A percentile compares a stretch with the other conserved stretches of the same genome.
Conservation (phyloP, 1,139 yeast species). For the Fermentozyma sake region DNA sequence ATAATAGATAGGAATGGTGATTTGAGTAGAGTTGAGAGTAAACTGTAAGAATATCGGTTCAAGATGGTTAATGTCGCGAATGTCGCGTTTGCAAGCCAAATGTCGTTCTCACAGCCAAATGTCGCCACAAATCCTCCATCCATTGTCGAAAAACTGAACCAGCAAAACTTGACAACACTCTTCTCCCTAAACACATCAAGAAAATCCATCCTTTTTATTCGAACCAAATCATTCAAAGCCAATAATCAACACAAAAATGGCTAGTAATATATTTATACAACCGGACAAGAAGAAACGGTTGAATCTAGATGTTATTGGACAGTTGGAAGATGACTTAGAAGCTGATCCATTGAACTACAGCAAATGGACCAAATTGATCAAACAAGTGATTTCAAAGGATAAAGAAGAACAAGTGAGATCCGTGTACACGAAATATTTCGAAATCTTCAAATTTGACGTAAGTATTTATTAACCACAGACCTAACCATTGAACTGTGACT, state of each 20-base stretch:
- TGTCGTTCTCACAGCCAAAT: no score
- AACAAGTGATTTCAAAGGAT: conserved; percentile 52
- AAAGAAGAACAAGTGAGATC: conserved; percentile 59
- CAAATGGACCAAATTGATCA: conserved; percentile 56
- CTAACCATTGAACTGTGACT: background rate
- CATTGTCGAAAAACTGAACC: no score
- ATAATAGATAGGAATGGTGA: no score
- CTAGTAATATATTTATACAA: conserved; percentile 19
- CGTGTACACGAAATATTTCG: conserved; percentile 58
- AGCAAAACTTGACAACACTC: no score
- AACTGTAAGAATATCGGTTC: no score
- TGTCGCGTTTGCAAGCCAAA: no score
- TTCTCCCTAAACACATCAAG: no score
- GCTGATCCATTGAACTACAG: conserved; percentile 53
- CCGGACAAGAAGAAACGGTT: conserved; percentile 28
- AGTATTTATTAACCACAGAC: no score
- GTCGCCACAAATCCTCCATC: no score
- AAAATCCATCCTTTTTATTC: no score
- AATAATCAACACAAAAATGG: conserved; percentile 3
- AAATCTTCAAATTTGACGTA: conserved; percentile 56
- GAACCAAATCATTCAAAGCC: background rate
- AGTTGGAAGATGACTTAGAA: conserved; percentile 56
- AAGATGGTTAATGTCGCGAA: no score
- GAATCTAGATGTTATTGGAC: conserved; percentile 48
- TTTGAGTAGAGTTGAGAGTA: no score